A percentile compares a stretch with the other conserved stretches of the same genome.
phyloP scores from a whole-genome alignment of 805 yeast genomes.

The Barnettozyma wickerhamii region DNA sequence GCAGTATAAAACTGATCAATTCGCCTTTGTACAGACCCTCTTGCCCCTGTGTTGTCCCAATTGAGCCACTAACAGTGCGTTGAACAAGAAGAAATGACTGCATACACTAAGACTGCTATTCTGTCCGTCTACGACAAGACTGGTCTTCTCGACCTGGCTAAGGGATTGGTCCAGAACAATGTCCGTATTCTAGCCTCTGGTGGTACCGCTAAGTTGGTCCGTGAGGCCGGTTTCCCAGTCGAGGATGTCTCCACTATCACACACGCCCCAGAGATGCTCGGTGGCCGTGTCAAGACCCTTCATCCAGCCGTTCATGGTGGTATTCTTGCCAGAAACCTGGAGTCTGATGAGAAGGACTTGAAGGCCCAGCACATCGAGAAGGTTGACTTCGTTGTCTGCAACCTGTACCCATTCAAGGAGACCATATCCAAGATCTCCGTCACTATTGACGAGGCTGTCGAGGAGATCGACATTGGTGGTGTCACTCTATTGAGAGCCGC shows the following conservation, averaged over 20 bases:
- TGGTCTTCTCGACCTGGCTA: conserved; percentile 91
- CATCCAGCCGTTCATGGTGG: conserved; percentile 99
- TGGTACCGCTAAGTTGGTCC: conserved; percentile 90
- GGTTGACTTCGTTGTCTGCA: conserved; percentile 96
- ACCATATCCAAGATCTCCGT: conserved; percentile 94
- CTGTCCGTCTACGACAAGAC: conserved; percentile 97
- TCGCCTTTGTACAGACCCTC: conserved; percentile 1
- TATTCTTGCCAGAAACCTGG: conserved; percentile 90
- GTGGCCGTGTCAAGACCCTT: conserved; percentile 96
- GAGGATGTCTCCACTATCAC: conserved; percentile 94
- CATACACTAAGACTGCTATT: conserved; percentile 78
- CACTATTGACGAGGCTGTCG: conserved; percentile 95
- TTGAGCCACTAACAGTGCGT: too few relatives aligned
- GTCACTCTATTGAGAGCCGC: conserved; percentile 97
- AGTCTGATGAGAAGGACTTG: conserved; percentile 85
- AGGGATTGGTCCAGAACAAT: conserved; percentile 83
- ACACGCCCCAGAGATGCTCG: conserved; percentile 98
- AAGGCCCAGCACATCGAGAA: conserved; percentile 87
- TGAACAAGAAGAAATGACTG: conserved; percentile 20
- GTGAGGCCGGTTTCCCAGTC: conserved; percentile 98
- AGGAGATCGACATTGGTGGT: conserved; percentile 98
- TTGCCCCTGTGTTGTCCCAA: too few relatives aligned
- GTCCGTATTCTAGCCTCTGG: conserved; percentile 96
- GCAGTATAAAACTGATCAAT: conserved; percentile 1
- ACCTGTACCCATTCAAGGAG: conserved; percentile 97